Evolutionary conservation across 305 asterid species (phyloP), one percentile per base, ranked within the genome.

Genomic region (Vinca major): DNA sequence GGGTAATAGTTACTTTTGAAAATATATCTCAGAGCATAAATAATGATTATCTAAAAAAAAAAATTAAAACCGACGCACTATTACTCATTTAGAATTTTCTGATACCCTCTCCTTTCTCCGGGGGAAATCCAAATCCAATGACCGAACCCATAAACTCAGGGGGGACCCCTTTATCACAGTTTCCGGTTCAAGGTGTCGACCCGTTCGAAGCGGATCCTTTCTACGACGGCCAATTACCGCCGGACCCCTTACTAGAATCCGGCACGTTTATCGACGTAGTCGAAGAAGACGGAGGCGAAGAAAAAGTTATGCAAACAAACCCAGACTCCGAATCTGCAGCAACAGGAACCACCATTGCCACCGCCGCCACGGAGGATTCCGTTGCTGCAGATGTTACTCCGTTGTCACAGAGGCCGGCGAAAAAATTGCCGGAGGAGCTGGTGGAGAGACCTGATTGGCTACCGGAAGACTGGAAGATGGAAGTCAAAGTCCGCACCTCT

Each of bases 391-490:
- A 67, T 49, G 84, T 65, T 67, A 40, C 72, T 45, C 62, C 82
- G 3, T 20, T 73, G 12, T 78, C 84, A 1, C 72, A 69, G 71
- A 61, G 81, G 71, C 71, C 21, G 44, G 63, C 72, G 65, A 76
- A 78, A 78, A 83, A 83, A 61, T 73, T 62, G 70, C 74, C 64
- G 12, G 88, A 85, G n/a, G 92, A 86, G 77, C 68, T 78, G 85
- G 51, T 77, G 13, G 88, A 86, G 82, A 75, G 81, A 69, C 96
- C 95, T 26, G 60, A n/a, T 66, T 86, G 96, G 95, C 73, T 91
- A 73, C 94, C 91, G 26, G 87, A 78, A 37, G 76, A 68, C 26
- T 89, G 94, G 91, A 84, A 21, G 11, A 67, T 86, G 43, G 89
- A 86, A 41, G 66, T 86, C 57, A 77, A 51, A 70, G 83, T 81